Percentiles rank a stretch among this genome's conserved stretches.
These are phyloP conservation scores for Lecanicillium sp. DNA, from an alignment of 2,329 filamentous ascomycete species.

Conservation along the genomic window DNA sequence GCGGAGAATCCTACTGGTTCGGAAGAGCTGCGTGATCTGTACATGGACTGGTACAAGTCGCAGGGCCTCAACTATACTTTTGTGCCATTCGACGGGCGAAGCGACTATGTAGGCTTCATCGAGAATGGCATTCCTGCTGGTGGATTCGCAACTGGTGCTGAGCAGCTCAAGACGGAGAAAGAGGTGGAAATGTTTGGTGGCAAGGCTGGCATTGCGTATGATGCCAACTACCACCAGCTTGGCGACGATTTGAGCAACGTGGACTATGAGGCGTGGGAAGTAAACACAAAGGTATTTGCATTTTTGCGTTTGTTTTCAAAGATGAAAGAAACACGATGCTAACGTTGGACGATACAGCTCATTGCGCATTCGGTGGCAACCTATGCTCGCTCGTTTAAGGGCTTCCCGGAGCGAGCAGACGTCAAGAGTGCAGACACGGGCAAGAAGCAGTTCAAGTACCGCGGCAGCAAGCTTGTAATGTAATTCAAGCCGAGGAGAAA, in stretches of 20 bases:
- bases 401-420: slow-evolving; percentile 48
- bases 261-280: slow-evolving; percentile 50
- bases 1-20: slow-evolving; percentile 62
- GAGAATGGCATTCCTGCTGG: slow-evolving; percentile 63
- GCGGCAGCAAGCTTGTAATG: too few species aligned
- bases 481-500: too few species aligned
- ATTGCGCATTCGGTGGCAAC: slow-evolving; percentile 68
- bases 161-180: slow-evolving; percentile 63
- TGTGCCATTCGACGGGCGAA: slow-evolving; percentile 69
- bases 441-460: too few species aligned
- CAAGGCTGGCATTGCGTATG: slow-evolving; percentile 49
- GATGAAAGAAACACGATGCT: not conserved
- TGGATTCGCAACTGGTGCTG: slow-evolving; percentile 70
- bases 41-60: slow-evolving; percentile 56
- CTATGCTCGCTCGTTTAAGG: slow-evolving; percentile 56
- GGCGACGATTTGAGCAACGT: slow-evolving; percentile 52
- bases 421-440: slow-evolving; percentile 10
- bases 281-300: slow-evolving; percentile 47
- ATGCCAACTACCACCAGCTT: slow-evolving; percentile 54
- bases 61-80: slow-evolving; percentile 59
- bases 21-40: slow-evolving; percentile 58
- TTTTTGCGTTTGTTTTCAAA: not conserved
- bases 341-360: slow-evolving; percentile 27
- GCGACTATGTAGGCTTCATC: slow-evolving; percentile 74
- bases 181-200: slow-evolving; percentile 65